Base-by-base conservation (phyloP, 176 grass and related monocot species). In the Carex parvula region DNA sequence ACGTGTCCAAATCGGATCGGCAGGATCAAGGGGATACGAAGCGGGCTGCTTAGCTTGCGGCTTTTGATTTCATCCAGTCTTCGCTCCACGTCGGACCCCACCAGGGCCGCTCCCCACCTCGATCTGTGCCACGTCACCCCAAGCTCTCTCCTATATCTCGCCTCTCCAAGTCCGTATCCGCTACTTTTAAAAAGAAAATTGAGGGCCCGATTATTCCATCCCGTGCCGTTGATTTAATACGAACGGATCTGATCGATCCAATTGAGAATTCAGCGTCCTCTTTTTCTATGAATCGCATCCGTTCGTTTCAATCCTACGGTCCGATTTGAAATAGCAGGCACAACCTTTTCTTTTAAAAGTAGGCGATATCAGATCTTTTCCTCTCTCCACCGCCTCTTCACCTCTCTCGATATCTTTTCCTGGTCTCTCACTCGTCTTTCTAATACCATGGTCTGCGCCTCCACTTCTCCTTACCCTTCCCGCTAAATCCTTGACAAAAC, bases 51-150 rank as follows among this genome's bases (percentile, higher is more conserved):
- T 64, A 88, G 91, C 91, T 87, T 72, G 68, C 72, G 88, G 89
- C 88, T 90, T 88, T 98, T 87, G 92, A 98, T 98, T 81, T 95
- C 85, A 83, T 83, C 89, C 80, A 77, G 59, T 72, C 89, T 85
- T 52, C 21, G 20, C 9, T 7, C 48, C 72, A 15, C 32, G 33
- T 21, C n/a, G 68, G 90, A 3, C 86, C 92, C 81, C 1, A 64
- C 44, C 7, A 62, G 70, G 71, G 64, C 41, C 48, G 8, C 78
- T 90, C 53, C 89, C 54, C 86, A 85, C 88, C 95, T 88, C 88
- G 87, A 88, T 84, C 91, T 93, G 66, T 81, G 85, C 95, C 92
- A 98, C 83, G 92, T 95, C 91, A 87, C 48, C 63, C 33, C 17
- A 50, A 1, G 12, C 76, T 17, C 77, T 77, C 57, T 33, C 33